phyloP scores from a whole-genome alignment of 495 filamentous ascomycete genomes.

The Penicillium tannophilum region DNA sequence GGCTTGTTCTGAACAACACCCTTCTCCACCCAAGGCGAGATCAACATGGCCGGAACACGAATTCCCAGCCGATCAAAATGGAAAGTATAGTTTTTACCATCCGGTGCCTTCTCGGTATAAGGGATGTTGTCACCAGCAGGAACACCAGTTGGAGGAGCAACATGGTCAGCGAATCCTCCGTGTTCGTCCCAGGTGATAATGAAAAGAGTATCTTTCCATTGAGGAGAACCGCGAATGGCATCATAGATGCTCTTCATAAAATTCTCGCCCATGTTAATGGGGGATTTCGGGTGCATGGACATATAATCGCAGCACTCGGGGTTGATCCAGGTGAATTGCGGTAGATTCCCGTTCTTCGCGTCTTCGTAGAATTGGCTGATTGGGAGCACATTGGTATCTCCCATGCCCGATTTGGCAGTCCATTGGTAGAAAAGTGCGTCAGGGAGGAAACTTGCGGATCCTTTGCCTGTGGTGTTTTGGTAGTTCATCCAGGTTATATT shows the following conservation, averaged over 20 bases:
- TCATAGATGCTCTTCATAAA: slow-evolving; percentile 56
- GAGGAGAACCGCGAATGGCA: slow-evolving; percentile 45
- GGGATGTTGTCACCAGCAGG: slow-evolving; percentile 42
- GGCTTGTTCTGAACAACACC: slow-evolving; percentile 44
- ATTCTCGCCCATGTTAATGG: slow-evolving; percentile 50
- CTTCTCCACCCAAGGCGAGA: slow-evolving; percentile 53
- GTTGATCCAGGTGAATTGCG: slow-evolving; percentile 55
- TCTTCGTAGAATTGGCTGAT: slow-evolving; percentile 42
- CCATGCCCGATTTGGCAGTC: slow-evolving; percentile 39
- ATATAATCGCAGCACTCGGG: slow-evolving; percentile 53
- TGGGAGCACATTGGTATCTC: slow-evolving; percentile 34
- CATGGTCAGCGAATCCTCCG: slow-evolving; percentile 53
- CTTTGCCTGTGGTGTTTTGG: slow-evolving; percentile 40
- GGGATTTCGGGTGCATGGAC: slow-evolving; percentile 51
- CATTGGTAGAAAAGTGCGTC: slow-evolving; percentile 44
- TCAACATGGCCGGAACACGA: slow-evolving; percentile 51
- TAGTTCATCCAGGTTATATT: slow-evolving; percentile 54
- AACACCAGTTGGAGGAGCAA: slow-evolving; percentile 46
- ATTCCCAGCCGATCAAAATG: slow-evolving; percentile 52
- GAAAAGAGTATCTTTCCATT: slow-evolving; percentile 53
- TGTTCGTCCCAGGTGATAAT: slow-evolving; percentile 54
- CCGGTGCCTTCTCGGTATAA: slow-evolving; percentile 42
- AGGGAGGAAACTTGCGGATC: slow-evolving; percentile 28
- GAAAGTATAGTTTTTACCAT: slow-evolving; percentile 48
- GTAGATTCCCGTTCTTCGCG: slow-evolving; percentile 42